Evolutionary conservation across 2,329 filamentous ascomycete genomes (phyloP).

Genomic region (Fusarium phyllophilum): DNA sequence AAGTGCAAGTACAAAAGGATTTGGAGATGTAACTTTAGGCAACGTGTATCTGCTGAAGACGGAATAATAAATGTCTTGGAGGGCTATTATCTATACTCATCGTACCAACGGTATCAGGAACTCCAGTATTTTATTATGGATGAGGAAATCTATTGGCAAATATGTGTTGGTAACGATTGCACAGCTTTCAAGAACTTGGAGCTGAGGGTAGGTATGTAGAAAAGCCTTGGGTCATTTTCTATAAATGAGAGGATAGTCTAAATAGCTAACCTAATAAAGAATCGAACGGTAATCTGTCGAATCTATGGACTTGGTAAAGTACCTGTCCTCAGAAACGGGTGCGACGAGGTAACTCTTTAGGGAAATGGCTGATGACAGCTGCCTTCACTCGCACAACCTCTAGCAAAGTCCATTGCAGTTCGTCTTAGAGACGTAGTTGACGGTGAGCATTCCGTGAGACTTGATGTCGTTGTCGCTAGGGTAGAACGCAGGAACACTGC

Average conservation of each 20-base stretch:
- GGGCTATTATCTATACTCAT: not conserved
- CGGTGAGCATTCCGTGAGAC: not conserved
- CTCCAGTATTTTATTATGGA: not conserved
- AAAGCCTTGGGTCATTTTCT: not conserved
- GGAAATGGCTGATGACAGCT: too few species aligned
- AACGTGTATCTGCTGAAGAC: not conserved
- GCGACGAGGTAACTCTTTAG: not conserved
- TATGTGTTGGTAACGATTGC: rapidly evolving
- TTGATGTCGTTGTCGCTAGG: not conserved
- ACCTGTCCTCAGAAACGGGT: not conserved
- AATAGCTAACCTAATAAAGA: not conserved
- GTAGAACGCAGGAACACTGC: not conserved
- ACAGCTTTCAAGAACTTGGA: not conserved
- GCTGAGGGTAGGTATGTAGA: not conserved
- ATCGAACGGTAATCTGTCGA: not conserved
- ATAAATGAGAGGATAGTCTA: not conserved
- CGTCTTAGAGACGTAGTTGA: not conserved
- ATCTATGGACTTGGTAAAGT: not conserved
- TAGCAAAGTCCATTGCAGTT: not conserved
- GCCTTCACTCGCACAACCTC: rapidly evolving
- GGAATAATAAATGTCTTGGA: not conserved
- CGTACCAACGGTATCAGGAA: not conserved
- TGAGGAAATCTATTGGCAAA: rapidly evolving
- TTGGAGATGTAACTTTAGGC: not conserved
- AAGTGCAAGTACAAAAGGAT: not conserved